Base-by-base conservation (phyloP, 495 filamentous ascomycete species). In the Aspergillus heteromorphus region DNA sequence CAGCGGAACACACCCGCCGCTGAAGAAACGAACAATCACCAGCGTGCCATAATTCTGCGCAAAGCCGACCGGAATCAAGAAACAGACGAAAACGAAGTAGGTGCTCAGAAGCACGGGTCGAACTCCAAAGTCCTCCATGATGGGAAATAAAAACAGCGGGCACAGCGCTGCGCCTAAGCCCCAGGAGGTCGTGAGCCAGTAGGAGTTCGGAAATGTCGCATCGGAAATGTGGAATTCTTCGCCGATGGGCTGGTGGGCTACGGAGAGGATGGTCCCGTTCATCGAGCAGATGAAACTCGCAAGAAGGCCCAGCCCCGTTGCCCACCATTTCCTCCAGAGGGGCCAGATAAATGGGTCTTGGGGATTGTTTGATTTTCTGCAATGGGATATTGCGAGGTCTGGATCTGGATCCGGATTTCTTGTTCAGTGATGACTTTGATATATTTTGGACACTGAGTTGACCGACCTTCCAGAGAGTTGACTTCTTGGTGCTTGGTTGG, bases 261-360 rank as follows among this genome's bases (percentile, higher is more conserved):
- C 67, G 4, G 73, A 67, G 57, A 78, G 65, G 40, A 69, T 70
- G 1, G 75, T 78, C 13, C 68, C 72, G 42, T 75, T 76, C 60
- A 74, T 68, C 54, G 66, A 61, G n/a, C 63, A 61, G 30, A 67
- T 65, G 42, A 72, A 70, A 3, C 60, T 69, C 21, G 62, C 51
- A 31, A 69, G 62, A 8, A 61, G 54, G 9, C 62, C 59, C 3
- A 68, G 40, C 1, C 38, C 27, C 0, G 65, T 72, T 1, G 65
- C 48, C 2, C 54, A 56, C 67, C 69, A 72, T 62, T 72, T 72
- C 55, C 74, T 75, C 40, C 69, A 60, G 17, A 68, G 49, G 14
- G 83, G 69, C 83, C 83, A 87, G 64, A 85, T 85, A 66, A 75
- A 75, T 8, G 83, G 83, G 56, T 85, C 83, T 23, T 67, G 69